phyloP scores from a whole-genome alignment of 2,329 filamentous ascomycete genomes.

The Aspergillus brunneoviolaceus region DNA sequence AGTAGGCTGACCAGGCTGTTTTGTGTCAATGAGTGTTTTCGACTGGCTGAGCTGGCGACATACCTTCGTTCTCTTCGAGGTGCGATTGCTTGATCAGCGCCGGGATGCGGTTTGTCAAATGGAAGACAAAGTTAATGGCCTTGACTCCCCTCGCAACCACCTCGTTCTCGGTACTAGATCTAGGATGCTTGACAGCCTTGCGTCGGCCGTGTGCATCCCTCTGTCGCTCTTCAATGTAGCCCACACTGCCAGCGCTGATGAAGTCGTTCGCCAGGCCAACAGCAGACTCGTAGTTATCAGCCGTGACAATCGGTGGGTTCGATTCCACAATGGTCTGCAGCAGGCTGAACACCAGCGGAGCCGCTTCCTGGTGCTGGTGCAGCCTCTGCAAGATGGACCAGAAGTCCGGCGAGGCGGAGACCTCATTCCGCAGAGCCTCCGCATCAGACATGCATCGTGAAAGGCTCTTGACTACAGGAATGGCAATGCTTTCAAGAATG shows the following conservation, averaged over 20 bases:
- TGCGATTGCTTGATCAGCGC: conserved; percentile 90
- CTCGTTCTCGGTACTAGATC: conserved; percentile 63
- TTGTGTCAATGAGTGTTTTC: not conserved
- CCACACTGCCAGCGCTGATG: conserved; percentile 75
- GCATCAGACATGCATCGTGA: conserved; percentile 76
- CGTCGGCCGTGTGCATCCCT: conserved; percentile 56
- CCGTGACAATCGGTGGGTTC: conserved; percentile 78
- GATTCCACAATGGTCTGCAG: conserved; percentile 72
- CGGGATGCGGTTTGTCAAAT: conserved; percentile 77
- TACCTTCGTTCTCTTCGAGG: conserved; percentile 80
- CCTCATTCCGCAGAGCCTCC: conserved; percentile 78
- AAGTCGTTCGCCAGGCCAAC: conserved; percentile 86
- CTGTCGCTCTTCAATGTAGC: conserved; percentile 67
- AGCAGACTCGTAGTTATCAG: conserved; percentile 92
- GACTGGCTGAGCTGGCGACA: conserved; percentile 18
- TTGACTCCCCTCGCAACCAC: conserved; percentile 75
- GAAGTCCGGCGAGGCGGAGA: conserved; percentile 95
- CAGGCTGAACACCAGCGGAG: conserved; percentile 80
- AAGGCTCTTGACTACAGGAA: conserved; percentile 75
- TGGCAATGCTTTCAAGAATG: conserved; percentile 71
- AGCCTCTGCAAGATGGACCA: conserved; percentile 85
- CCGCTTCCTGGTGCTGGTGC: conserved; percentile 66
- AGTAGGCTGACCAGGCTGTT: conserved; percentile 92
- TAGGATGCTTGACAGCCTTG: conserved; percentile 55
- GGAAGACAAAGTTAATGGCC: conserved; percentile 77